These are phyloP conservation scores for Monosporascus sp. DNA, from an alignment of 2,329 filamentous ascomycete species.

Conservation along the genomic window DNA sequence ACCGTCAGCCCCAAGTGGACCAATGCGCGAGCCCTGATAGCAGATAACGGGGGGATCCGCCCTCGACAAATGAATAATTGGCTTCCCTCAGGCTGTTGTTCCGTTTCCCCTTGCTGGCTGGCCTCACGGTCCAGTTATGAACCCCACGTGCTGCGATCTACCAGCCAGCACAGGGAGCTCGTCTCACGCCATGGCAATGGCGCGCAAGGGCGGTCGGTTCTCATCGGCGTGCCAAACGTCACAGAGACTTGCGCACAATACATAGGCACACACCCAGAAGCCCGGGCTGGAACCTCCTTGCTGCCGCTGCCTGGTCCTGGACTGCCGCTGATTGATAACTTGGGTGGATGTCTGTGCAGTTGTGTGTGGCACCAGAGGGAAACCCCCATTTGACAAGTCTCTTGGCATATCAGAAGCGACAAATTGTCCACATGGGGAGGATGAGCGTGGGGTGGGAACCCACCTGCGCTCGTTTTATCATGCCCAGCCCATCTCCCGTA, in stretches of 20 bases:
- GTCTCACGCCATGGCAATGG: no score
- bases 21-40: no score
- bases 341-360: neutral
- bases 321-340: neutral
- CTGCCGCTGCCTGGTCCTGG: neutral
- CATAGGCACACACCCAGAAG: no score
- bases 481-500: no score
- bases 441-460: neutral
- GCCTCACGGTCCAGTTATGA: neutral
- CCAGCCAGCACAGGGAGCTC: neutral
- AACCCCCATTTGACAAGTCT: neutral
- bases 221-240: no score
- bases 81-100: no score
- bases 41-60: neutral
- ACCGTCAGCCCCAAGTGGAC: no score
- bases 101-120: neutral
- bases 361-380: neutral
- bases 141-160: neutral
- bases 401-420: neutral
- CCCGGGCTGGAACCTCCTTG: no score
- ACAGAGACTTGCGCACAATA: no score
- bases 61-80: neutral
- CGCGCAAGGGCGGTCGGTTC: no score
- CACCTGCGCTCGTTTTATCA: neutral
- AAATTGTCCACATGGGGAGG: neutral